phyloP scores from a whole-genome alignment of 129 eudicot species.

The Solidago caesia region DNA sequence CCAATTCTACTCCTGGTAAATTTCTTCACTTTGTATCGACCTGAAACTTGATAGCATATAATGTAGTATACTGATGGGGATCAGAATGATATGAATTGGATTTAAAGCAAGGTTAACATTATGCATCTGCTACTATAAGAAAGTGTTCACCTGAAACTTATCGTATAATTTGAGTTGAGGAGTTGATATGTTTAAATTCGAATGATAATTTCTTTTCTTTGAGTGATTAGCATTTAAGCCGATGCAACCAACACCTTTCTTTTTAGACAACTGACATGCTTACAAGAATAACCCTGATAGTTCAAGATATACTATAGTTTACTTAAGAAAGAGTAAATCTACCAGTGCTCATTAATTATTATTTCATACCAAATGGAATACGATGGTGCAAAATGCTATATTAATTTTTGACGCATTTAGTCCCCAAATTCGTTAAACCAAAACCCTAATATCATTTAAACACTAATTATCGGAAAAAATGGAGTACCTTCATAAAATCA shows the following conservation, averaged over 20 bases:
- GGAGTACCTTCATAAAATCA: too few species aligned
- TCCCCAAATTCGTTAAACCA: too few species aligned
- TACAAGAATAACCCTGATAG: background rate
- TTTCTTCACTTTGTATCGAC: background rate
- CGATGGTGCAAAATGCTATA: background rate
- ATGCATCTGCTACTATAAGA: background rate
- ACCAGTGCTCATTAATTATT: background rate
- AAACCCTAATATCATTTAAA: too few species aligned
- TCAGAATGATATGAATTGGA: background rate
- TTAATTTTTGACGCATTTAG: background rate
- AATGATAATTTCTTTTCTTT: background rate
- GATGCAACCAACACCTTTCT: background rate
- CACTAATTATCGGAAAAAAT: too few species aligned
- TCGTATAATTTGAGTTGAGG: background rate
- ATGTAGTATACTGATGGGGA: background rate
- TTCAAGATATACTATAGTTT: background rate
- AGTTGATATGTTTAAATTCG: background rate
- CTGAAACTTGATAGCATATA: background rate
- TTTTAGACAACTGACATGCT: background rate
- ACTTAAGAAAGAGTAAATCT: background rate
- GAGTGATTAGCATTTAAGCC: background rate
- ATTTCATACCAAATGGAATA: background rate
- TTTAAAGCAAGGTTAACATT: background rate
- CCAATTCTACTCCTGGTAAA: constrained; percentile 96
- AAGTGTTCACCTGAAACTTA: constrained; percentile 4